Evolutionary conservation across 73 alveolate species (phyloP), one percentile per base, ranked within the genome.

Genomic region (Paraurostyla sp.): DNA sequence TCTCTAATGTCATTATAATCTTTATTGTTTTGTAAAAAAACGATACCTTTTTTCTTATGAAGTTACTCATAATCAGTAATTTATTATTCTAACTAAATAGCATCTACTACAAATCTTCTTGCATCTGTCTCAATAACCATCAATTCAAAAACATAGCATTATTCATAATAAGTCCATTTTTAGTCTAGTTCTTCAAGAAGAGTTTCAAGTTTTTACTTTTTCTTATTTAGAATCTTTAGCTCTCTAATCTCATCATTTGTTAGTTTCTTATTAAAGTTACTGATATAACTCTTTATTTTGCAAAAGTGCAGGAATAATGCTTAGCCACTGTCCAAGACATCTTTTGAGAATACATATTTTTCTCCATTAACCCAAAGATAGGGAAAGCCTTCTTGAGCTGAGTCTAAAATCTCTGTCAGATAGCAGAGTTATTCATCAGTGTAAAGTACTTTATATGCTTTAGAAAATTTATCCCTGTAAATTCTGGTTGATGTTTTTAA

Each of bases 301-400:
- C 92, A 94, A 92, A 97, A 97, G 29, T 90, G 82, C 69, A 82
- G 87, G 90, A 94, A 89, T 50, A 97, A 87, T 16, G 91, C 92
- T 71, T 93, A 76, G 22, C 99, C 99, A 45, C 91, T 85, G 35
- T 96, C 95, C 25, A 97, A 84, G 36, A 97, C 99, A 86, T 96
- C 99, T 43, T 90, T 45, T 0, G 98, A 91, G 83, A 97, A 97
- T 45, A 91, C 94, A 92, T 96, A 97, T 92, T 96, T 97, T 71
- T 96, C 99, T 4, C 98, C 98, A 92, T 97, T 97, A 42, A 97
- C 99, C 89, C 96, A 91, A 27, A 97, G 86, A 85, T 87, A 96
- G 25, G 98, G 98, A 50, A 96, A 96, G n/a, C 97, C 98, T 93
- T 97, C 99, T 59, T 97, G 93, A 48, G 99, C 99, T 62, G 97